Evolutionary conservation across 2,329 filamentous ascomycete species (phyloP).

Genomic region (Ascochyta clinopodiicola): DNA sequence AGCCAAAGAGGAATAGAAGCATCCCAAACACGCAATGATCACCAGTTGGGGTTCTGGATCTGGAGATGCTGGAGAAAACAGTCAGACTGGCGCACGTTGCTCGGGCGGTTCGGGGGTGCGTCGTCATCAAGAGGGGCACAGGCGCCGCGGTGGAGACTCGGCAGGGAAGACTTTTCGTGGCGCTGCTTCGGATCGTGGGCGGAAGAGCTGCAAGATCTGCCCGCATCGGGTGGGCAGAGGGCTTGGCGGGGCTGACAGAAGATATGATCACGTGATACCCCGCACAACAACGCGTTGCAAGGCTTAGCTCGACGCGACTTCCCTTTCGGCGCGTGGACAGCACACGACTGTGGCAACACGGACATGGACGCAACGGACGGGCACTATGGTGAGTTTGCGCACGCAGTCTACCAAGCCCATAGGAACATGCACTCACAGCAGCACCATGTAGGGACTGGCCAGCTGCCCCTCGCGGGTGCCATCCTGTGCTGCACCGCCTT

Average conservation of each 20-base stretch:
- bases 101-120: constrained; percentile 2
- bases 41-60: constrained; percentile 16
- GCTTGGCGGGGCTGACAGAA: constrained; percentile 4
- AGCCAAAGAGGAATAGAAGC: background rate
- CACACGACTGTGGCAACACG: constrained; percentile 30
- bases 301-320: constrained; percentile 9
- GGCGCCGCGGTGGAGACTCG: constrained; percentile 6
- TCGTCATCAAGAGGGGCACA: constrained; percentile 19
- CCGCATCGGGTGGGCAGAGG: constrained; percentile 2
- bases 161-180: constrained; percentile 20
- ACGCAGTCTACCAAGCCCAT: background rate
- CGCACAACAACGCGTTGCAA: constrained; percentile 11
- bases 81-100: constrained; percentile 10
- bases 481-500: constrained; percentile 90
- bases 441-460: constrained; percentile 32
- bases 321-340: constrained; percentile 12
- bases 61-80: constrained; percentile 18
- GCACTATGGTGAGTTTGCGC: constrained; percentile 34
- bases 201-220: constrained; percentile 20
- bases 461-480: constrained; percentile 61
- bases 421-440: constrained; percentile 15
- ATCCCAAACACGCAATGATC: constrained; percentile 14
- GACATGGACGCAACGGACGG: constrained; percentile 35
- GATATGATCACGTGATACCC: constrained; percentile 10
- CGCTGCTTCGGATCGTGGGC: constrained; percentile 15